phyloP scores from a whole-genome alignment of 257 asterid genomes.

The Paraleonurus japonicus region DNA sequence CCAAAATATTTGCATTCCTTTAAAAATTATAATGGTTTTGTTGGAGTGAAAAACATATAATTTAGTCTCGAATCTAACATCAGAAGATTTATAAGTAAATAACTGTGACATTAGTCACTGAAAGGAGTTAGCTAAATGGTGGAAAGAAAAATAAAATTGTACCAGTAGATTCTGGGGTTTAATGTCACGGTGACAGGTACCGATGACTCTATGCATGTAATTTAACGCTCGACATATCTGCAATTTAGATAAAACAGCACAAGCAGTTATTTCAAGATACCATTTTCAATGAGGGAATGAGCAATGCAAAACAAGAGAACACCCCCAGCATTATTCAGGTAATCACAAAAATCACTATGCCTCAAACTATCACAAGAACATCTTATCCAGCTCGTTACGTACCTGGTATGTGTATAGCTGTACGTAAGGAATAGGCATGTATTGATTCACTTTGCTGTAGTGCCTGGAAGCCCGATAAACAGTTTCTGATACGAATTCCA shows the following conservation, averaged over 20 bases:
- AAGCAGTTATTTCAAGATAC: neutral
- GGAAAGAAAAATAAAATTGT: slow-evolving; percentile 13
- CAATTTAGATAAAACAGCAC: slow-evolving; percentile 4
- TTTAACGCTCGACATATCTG: slow-evolving; percentile 87
- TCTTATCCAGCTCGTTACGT: neutral
- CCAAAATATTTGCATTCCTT: neutral
- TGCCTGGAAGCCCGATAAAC: slow-evolving; percentile 78
- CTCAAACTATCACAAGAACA: neutral
- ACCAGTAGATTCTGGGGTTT: slow-evolving; percentile 96
- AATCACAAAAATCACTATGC: neutral
- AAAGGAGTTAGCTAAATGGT: neutral
- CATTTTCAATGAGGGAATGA: neutral
- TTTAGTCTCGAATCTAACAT: neutral
- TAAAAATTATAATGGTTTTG: neutral
- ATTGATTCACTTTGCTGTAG: slow-evolving; percentile 68
- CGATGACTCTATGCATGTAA: slow-evolving; percentile 69
- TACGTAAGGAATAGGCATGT: slow-evolving; percentile 68
- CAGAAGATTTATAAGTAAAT: neutral
- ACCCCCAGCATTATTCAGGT: neutral
- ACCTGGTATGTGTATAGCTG: slow-evolving; percentile 91
- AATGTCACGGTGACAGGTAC: slow-evolving; percentile 93
- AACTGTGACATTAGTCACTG: neutral
- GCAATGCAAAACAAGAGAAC: neutral
- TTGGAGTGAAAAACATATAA: neutral
- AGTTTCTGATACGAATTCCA: slow-evolving; percentile 83